These are phyloP conservation scores for Exserohilum turcica DNA, from an alignment of 2,329 filamentous ascomycete species.

Conservation along the genomic window DNA sequence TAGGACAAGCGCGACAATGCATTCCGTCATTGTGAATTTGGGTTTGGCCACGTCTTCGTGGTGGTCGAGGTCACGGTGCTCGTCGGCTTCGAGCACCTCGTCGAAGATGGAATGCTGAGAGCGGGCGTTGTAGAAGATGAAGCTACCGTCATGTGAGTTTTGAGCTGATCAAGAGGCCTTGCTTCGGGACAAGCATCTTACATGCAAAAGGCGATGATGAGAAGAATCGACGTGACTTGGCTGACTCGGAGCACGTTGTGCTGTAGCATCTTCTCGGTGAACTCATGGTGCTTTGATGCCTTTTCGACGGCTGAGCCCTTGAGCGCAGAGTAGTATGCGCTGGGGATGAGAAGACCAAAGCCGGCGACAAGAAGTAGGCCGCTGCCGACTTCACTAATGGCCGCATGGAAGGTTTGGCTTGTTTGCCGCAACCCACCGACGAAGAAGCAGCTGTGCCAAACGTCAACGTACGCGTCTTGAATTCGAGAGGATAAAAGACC, in stretches of 20 bases:
- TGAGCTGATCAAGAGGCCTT: background rate
- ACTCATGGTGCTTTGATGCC: conserved; percentile 34
- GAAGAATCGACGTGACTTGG: conserved; percentile 43
- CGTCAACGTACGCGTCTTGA: background rate
- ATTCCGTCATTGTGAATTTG: conserved; percentile 78
- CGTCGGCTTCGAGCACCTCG: conserved; percentile 72
- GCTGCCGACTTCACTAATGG: conserved; percentile 78
- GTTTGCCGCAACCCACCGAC: conserved; percentile 71
- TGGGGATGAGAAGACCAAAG: conserved; percentile 52
- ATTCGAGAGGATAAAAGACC: background rate
- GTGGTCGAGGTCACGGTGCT: conserved; percentile 68
- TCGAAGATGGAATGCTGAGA: conserved; percentile 81
- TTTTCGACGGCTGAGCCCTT: conserved; percentile 41
- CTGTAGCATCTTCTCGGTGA: conserved; percentile 41
- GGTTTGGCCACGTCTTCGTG: conserved; percentile 64
- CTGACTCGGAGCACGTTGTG: conserved; percentile 45
- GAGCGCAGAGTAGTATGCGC: conserved; percentile 52
- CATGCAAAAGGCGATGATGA: conserved; percentile 45
- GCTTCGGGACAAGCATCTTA: conserved; percentile 30
- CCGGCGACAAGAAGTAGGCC: conserved; percentile 78
- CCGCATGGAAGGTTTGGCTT: conserved; percentile 73
- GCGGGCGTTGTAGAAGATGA: conserved; percentile 72
- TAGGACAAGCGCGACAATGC: conserved; percentile 66
- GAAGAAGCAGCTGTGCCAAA: conserved; percentile 68
- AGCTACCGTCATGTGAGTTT: conserved; percentile 60